Conservation (phyloP, 768 basidiomycete species). For the Pleurotus tuoliensis region DNA sequence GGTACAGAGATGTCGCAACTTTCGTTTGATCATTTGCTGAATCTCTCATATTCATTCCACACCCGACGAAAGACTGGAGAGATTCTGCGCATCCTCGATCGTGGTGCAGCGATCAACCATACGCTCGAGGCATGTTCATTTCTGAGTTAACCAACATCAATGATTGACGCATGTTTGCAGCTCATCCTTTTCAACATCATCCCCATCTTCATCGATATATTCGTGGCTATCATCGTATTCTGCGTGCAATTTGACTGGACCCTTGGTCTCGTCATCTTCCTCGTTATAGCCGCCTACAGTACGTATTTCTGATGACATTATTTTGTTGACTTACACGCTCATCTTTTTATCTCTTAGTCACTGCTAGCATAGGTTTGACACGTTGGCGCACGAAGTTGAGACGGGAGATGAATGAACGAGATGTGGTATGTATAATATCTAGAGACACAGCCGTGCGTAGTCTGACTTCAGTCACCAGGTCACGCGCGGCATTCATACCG, state of each 20-base stretch:
- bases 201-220: slow-evolving; percentile 80
- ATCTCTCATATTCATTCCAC: slow-evolving; percentile 83
- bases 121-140: slow-evolving; percentile 55
- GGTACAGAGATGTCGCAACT: slow-evolving; percentile 76
- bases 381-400: slow-evolving; percentile 72
- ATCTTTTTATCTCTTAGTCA: slow-evolving; percentile 29
- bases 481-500: slow-evolving; percentile 80
- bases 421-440: slow-evolving; percentile 46
- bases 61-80: slow-evolving; percentile 83
- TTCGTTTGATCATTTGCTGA: slow-evolving; percentile 83
- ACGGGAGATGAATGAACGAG: slow-evolving; percentile 77
- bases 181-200: slow-evolving; percentile 79
- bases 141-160: not conserved
- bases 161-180: slow-evolving; percentile 27
- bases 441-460: too few species aligned
- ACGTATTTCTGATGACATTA: slow-evolving; percentile 13
- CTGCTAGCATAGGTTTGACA: slow-evolving; percentile 54
- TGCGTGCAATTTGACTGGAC: slow-evolving; percentile 60
- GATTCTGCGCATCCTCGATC: slow-evolving; percentile 74
- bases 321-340: not conserved
- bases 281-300: slow-evolving; percentile 77
- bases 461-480: slow-evolving; percentile 30
- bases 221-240: slow-evolving; percentile 68
- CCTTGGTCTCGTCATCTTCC: slow-evolving; percentile 61
- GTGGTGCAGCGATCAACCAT: slow-evolving; percentile 84